These are phyloP conservation scores for Rhazya stricta DNA, from an alignment of 257 asterid genomes.

Conservation along the genomic window DNA sequence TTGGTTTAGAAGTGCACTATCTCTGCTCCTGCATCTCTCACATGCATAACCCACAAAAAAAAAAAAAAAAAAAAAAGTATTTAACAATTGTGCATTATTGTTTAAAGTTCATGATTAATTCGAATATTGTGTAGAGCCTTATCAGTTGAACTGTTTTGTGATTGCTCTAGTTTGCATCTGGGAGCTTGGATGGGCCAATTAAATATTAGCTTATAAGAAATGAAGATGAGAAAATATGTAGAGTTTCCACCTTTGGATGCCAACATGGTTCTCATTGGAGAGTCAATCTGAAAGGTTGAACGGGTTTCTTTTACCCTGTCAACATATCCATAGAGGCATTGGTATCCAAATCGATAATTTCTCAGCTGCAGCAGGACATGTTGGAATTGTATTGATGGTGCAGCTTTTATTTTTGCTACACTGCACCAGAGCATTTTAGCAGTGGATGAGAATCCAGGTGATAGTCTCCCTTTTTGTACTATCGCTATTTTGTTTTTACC, in stretches of 20 bases:
- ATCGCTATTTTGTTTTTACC: neutral
- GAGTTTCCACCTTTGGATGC: neutral
- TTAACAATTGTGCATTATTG: neutral
- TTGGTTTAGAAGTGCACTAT: neutral
- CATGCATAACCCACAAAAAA: neutral
- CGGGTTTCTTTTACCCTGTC: neutral
- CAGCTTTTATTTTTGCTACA: constrained; percentile 20
- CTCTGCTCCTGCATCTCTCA: neutral
- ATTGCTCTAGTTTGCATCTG: constrained; percentile 77
- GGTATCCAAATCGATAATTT: neutral
- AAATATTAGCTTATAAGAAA: constrained; percentile 40
- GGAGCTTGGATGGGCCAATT: constrained; percentile 97
- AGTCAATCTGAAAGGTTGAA: neutral
- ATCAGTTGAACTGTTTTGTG: constrained; percentile 5
- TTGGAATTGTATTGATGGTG: constrained; percentile 6
- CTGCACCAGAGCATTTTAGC: neutral
- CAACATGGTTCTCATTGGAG: neutral
- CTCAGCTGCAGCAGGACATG: neutral
- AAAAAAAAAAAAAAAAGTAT: neutral
- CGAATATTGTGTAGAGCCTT: neutral
- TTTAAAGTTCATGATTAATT: neutral
- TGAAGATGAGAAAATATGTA: neutral
- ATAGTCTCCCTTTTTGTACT: neutral
- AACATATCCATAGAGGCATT: neutral
- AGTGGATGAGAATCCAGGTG: constrained; percentile 4